A percentile compares a stretch with the other conserved stretches of the same genome.
Conservation (phyloP, 306 rosid species). For the Dryas alaskensis region DNA sequence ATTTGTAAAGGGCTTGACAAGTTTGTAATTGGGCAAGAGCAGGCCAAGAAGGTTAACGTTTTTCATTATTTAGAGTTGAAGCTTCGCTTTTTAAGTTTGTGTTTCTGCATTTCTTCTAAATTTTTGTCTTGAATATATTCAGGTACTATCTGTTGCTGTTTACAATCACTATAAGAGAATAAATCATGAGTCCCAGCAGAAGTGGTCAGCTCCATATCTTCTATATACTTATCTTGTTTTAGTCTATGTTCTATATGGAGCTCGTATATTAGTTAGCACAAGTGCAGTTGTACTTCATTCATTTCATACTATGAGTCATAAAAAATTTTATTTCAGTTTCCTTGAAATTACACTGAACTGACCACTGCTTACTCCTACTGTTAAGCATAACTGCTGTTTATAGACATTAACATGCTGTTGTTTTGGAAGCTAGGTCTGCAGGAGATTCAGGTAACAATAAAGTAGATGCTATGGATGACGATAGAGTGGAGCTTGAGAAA, state of each 20-base stretch:
- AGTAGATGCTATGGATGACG: constrained; percentile 52
- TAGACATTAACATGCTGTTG: constrained; percentile 31
- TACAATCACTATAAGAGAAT: constrained; percentile 96
- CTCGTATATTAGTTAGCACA: not conserved
- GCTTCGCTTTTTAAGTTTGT: not conserved
- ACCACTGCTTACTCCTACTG: not conserved
- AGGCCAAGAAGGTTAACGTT: constrained; percentile 75
- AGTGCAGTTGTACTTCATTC: not conserved
- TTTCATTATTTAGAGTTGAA: constrained; percentile 8
- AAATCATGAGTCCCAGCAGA: constrained; percentile 54
- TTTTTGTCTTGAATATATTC: constrained; percentile 18
- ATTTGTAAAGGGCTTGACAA: constrained; percentile 87
- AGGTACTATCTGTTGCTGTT: constrained; percentile 97
- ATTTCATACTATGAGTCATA: not conserved
- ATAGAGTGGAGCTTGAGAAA: constrained; percentile 91
- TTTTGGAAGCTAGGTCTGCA: constrained; percentile 70
- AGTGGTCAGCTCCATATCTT: constrained; percentile 53
- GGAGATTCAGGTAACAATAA: constrained; percentile 58
- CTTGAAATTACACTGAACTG: not conserved
- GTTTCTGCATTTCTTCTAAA: constrained; percentile 3
- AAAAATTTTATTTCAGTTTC: not conserved
- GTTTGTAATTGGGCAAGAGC: constrained; percentile 93
- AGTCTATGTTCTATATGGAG: not conserved
- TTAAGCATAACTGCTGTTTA: constrained; percentile 13
- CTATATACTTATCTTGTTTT: not conserved